Base-by-base conservation (phyloP, 2,329 filamentous ascomycete genomes). In the Beauveria caledonica region DNA sequence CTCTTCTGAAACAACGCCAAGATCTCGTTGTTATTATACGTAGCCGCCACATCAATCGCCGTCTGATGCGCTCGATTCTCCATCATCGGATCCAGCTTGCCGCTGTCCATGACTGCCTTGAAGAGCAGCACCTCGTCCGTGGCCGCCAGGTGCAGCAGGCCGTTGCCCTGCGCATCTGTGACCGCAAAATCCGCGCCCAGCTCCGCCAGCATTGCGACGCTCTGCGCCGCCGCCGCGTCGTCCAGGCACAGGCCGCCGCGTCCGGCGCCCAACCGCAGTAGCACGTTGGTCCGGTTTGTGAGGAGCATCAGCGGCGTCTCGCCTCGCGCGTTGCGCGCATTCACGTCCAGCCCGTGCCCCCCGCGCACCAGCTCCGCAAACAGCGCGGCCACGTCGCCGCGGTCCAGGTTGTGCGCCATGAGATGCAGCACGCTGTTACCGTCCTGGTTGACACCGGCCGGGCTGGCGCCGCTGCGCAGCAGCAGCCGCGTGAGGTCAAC, bases 1-100 rank as follows among this genome's bases (percentile, higher is more conserved):
- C 48, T 40, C 36, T 45, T 52, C 19, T 54, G 50, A 33, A 60
- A 60, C 51, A 60, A 40, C 6, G 51, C 45, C 44, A 60, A 29
- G 33, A 60, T 52, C 29, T 60, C 51, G 7, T 49, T 42, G 13
- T 60, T 55, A 15, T 44, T 39, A n/a, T 50, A 42, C 15, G 69
- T 70, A 23, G 70, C 72, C 17, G 73, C 73, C 1, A 71, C 66
- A 65, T 75, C 72, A 46, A 74, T 63, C 15, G 70, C 61, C 15
- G 69, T 72, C 63, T 68, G 65, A 39, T 69, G 65, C 40, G 58
- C 60, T 7, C 64, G 25, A 45, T 74, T 70, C 65, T 72, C 69
- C 52, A 61, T 25, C 64, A 67, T 64, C 1, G 66, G 63, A 64
- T 74, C 71, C 11, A 74, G 42, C 0, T 70, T 70, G 46, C 63